phyloP scores from a whole-genome alignment of 768 basidiomycete species.

The Lactarius hengduanensis region DNA sequence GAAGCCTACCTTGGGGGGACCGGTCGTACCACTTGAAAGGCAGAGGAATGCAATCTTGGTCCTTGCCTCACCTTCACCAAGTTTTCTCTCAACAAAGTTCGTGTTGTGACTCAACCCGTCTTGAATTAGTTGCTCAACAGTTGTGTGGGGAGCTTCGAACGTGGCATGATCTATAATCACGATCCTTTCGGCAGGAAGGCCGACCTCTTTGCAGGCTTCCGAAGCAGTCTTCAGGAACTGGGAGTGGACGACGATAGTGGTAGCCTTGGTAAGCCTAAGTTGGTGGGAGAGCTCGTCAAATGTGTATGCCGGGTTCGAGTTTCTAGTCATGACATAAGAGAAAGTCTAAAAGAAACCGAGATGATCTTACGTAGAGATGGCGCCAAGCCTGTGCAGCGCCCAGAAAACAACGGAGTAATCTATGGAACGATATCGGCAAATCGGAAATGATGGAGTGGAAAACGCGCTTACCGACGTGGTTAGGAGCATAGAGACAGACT shows the following conservation, averaged over 20 bases:
- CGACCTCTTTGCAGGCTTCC: conserved; percentile 18
- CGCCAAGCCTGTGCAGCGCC: conserved; percentile 60
- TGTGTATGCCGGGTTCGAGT: conserved; percentile 39
- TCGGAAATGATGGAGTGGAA: conserved; percentile 1
- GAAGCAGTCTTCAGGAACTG: conserved; percentile 16
- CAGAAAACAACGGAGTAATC: conserved; percentile 57
- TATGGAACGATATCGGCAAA: conserved; percentile 30
- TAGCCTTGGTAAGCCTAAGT: conserved; percentile 32
- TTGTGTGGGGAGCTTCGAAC: conserved; percentile 15
- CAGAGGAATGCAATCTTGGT: conserved; percentile 63
- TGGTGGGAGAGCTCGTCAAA: conserved; percentile 37
- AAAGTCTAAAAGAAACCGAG: not conserved
- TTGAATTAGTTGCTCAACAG: conserved; percentile 18
- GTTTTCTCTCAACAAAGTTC: conserved; percentile 21
- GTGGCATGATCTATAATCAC: conserved; percentile 20
- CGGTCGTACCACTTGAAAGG: conserved; percentile 77
- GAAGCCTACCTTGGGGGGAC: conserved; percentile 39
- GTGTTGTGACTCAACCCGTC: conserved; percentile 14
- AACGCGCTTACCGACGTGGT: conserved; percentile 51
- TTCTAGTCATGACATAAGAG: not conserved
- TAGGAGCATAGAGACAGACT: conserved; percentile 67
- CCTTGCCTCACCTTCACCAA: conserved; percentile 33
- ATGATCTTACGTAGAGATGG: conserved; percentile 52
- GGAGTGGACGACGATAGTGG: conserved; percentile 20
- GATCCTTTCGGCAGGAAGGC: conserved; percentile 16